Evolutionary conservation across 2,329 filamentous ascomycete species (phyloP), one percentile per base, ranked within the genome.

Genomic region (Dryadomyces quercivorus): DNA sequence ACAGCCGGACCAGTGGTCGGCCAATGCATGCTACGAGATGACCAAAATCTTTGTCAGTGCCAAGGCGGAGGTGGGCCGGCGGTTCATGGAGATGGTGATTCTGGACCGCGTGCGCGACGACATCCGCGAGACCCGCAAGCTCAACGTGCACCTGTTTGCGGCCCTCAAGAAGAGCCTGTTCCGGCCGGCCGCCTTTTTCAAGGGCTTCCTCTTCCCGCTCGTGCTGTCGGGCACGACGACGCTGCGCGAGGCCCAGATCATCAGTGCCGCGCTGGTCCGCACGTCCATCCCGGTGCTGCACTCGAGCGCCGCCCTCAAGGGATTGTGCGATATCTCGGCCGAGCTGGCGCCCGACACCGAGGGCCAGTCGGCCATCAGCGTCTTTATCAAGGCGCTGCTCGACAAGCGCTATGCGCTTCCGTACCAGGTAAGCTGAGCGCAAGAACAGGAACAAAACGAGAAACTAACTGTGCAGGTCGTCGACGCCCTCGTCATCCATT

Each of bases 371-470:
- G 86, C 91, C 4, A 93, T 91, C 58, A 97, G 96, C 70, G 86
- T 95, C 62, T 94, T 98, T 70, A 95, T 98, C 71, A 88, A 88
- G 65, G 84, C 88, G 0, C 78, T 98, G 42, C 75, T 98, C 4
- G 92, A 96, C 70, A 98, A 98, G 78, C 94, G 94, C 66, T 97
- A 98, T 63, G 93, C 93, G 0, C 75, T 98, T 12, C 93, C 92
- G 0, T 96, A 87, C 72, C 92, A 94, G 68, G 91, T 95, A 34
- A 26, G 53, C 2, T 13, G 12, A 40, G n/a, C n/a, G n/a, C n/a
- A 40, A 16, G 9, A 40, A 13, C 10, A 40, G 31, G 45, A n/a
- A 40, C 4, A 40, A 40, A 12, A 40, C 26, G 26, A 31, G 26
- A 21, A 3, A 9, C 51, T 47, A n/a, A 44, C 20, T n/a, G 20